Conservation (phyloP, 225 moss, liverwort and hornwort genomes). For the Straminergon stramineum region DNA sequence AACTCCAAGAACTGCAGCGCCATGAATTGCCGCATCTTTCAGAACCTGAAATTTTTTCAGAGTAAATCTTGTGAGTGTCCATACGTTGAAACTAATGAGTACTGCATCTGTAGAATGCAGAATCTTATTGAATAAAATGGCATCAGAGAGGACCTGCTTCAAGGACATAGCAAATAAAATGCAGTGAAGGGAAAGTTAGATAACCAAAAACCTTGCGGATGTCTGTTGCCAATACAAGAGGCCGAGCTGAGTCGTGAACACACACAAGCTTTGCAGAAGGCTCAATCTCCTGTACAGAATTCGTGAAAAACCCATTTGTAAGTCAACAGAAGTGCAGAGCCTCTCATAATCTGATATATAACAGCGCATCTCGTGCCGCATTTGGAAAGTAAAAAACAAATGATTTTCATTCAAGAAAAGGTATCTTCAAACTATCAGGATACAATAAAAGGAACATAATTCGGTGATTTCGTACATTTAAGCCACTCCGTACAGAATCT, state of each 20-base stretch:
- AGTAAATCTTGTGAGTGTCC: not conserved
- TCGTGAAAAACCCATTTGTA: not conserved
- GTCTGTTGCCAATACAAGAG: conserved; percentile 64
- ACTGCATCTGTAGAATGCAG: not conserved
- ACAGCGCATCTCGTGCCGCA: not conserved
- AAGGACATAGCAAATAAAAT: not conserved
- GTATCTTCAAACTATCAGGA: not conserved
- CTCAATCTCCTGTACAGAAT: conserved; percentile 43
- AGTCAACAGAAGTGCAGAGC: not conserved
- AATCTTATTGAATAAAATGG: not conserved
- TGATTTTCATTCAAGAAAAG: not conserved
- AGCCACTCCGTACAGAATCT: conserved; percentile 79
- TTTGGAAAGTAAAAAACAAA: not conserved
- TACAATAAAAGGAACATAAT: not conserved
- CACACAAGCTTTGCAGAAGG: conserved; percentile 74
- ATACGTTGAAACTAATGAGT: not conserved
- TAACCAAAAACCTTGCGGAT: conserved; percentile 47
- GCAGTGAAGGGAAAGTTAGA: not conserved
- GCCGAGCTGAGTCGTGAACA: conserved; percentile 91
- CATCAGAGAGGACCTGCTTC: not conserved
- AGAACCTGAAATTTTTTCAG: conserved; percentile 42
- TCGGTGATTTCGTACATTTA: conserved; percentile 30
- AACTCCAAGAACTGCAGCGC: conserved; percentile 91
- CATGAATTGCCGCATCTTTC: conserved; percentile 66
- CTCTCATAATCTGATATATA: not conserved